Base-by-base conservation (phyloP, 192 early-diverging fungal species). In the Umbelopsis isabellina region DNA sequence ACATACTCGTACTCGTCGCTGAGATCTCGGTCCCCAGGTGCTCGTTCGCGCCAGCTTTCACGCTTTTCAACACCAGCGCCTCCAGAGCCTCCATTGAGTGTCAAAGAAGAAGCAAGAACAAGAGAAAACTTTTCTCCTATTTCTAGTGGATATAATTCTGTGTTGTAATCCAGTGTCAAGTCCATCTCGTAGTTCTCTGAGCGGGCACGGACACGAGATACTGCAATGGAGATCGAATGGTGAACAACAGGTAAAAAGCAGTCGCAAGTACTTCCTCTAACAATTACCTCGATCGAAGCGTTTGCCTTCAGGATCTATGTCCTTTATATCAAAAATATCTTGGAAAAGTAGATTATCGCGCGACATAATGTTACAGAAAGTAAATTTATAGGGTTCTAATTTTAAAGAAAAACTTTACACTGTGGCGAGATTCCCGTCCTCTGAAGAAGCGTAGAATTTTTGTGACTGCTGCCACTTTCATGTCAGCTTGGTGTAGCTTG, bases 1-100 rank as follows among this genome's bases (percentile, higher is more conserved):
- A 99, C 97, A 78, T 99, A 99, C 46, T 99, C 97, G 79, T 93
- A 99, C 44, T 97, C 93, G 61, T 99, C 97, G 5, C 93, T 94
- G 72, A 99, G 77, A 65, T 90, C 88, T 67, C 84, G 72, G 68
- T 91, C 90, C 15, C 86, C 88, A 20, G 80, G 82, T 49, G 83
- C 77, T 72, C 86, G 86, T 70, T 89, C 86, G 48, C 89, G 79
- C 93, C 93, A 95, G 33, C 83, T 79, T 68, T 91, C 90, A 68
- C 81, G 80, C 46, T 84, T 87, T 45, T 83, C 83, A 6, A 67
- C 69, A 33, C 76, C 79, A 20, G 69, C 69, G 1, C 65, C 67
- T 25, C 83, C 90, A 35, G 82, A 75, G 35, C 79, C 79, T n/a
- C 85, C 77, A 13, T 72, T 72, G 18, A 92, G 72, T 1, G 87